Base-by-base conservation (phyloP, 2,329 filamentous ascomycete species). In the Periglandula ipomoeae region DNA sequence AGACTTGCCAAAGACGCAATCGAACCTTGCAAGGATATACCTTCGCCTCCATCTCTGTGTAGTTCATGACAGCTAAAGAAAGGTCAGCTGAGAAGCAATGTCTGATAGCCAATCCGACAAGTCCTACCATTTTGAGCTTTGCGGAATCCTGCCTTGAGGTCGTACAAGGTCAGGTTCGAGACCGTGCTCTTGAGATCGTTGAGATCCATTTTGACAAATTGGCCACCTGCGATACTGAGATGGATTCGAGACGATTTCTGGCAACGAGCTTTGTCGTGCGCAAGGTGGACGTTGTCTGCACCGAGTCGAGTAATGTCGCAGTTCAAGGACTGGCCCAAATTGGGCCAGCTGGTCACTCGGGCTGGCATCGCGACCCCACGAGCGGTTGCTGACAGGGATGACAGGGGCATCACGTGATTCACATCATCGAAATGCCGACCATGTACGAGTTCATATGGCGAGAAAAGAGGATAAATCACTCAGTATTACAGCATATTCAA, bases 91-190 rank as follows among this genome's bases (percentile, higher is more conserved):
- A 48, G 40, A 45, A 40, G 32, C 26, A 6, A 9, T 9, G n/a
- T 22, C 17, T 19, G 11, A 20, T n/a, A 8, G 24, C 24, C 22
- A 49, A 55, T 46, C 42, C 39, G 46, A 37, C 49, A 19, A 46
- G 46, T 44, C 24, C 45, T 72, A 95, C 90, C 90, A 91, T 96
- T 96, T 65, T 96, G 90, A 52, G 94, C 87, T 70, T 96, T 95
- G 58, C 90, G 84, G 59, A 96, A 89, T 56, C 89, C 87, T 48
- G 90, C 90, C 74, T 96, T 96, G 73, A 96, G 65, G 70, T 96
- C 90, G 75, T 96, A 96, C 68, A 96, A 78, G 61, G 87, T 87
- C 77, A 96, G 76, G 73, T 93, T 94, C 73, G 84, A 84, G 69
- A 95, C 89, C 70, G 87, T 84, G 60, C 88, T 87, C 68, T 87